Conservation (phyloP, 345 rosid genomes). For the Sisymbrium irio region DNA sequence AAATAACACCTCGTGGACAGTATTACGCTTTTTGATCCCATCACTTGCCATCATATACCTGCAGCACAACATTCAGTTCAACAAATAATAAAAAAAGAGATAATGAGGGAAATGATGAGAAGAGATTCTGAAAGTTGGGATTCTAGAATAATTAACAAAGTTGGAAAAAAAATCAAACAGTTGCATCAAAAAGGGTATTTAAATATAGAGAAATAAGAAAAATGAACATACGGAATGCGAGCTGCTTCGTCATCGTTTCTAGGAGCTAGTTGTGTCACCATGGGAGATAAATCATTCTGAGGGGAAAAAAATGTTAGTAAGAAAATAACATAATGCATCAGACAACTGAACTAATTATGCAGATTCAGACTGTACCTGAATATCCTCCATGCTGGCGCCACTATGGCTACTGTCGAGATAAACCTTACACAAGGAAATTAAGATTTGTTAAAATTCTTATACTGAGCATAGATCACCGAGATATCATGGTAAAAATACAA, state of each 20-base stretch:
- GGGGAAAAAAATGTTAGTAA: not conserved
- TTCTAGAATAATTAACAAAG: not conserved
- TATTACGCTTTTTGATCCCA: conserved; percentile 60
- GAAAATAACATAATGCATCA: conserved; percentile 2
- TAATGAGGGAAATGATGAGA: not conserved
- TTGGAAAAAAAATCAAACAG: not conserved
- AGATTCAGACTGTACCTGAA: conserved; percentile 53
- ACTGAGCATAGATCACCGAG: not conserved
- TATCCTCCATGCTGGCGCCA: conserved; percentile 64
- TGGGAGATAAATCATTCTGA: conserved; percentile 85
- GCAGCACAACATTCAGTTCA: conserved; percentile 27
- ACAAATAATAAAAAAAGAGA: not conserved
- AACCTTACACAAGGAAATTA: conserved; percentile 51
- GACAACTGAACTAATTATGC: not conserved
- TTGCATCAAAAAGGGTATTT: not conserved
- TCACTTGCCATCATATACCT: conserved; percentile 94
- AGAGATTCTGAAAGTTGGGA: not conserved
- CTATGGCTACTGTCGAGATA: conserved; percentile 58
- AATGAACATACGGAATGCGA: conserved; percentile 73
- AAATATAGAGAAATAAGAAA: not conserved
- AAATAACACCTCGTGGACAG: conserved; percentile 54
- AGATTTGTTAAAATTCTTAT: conserved; percentile 20
- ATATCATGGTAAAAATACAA: too few relatives aligned
- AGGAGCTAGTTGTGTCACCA: conserved; percentile 77
- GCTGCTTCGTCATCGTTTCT: conserved; percentile 47